Evolutionary conservation across 1,284 basidiomycete species (phyloP), one percentile per base, ranked within the genome.

Genomic region (Volvariella volvacea): DNA sequence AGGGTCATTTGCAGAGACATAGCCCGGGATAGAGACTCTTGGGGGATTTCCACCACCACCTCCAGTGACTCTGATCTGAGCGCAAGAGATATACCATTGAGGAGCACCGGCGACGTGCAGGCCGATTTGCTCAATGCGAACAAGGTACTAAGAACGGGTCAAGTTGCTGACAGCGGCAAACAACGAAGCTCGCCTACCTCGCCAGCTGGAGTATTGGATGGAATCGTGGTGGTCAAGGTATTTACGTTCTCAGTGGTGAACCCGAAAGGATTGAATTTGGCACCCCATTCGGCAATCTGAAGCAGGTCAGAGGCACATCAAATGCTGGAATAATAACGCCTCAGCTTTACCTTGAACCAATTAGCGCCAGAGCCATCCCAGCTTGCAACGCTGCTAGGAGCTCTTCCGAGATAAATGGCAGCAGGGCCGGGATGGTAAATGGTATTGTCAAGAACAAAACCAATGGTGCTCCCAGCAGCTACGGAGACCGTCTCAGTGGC

Each of bases 351-450:
- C 65, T 72, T 72, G 63, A 73, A 70, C 71, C 71, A 73, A 50
- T 58, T 62, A 3, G 61, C 56, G 10, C 71, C 69, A 41, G 63
- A 65, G 10, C 70, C 71, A 43, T 72, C 67, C 68, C 68, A 73
- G 39, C 47, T 52, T 2, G 67, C 60, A 10, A 55, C 67, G 15
- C 56, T 57, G 20, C 54, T 49, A 0, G 67, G 67, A 8, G 62
- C 66, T 43, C 63, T 57, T n/a, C 64, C 66, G 22, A 70, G 57
- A 47, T 70, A 70, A 39, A 71, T 66, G 12, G 65, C 66, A 46
- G 66, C 63, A 2, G 70, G 68, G 9, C 69, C 69, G 17, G 48
- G 60, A 50, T 73, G 70, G 52, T 67, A 69, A 21, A 71, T 12
- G 1, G 64, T 65, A 49, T 64, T 63, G 49, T 67, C 64, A 37